Percentiles rank a stretch among this genome's conserved stretches.
phyloP scores from a whole-genome alignment of 139 green algal genomes.

The Closterium sp. region DNA sequence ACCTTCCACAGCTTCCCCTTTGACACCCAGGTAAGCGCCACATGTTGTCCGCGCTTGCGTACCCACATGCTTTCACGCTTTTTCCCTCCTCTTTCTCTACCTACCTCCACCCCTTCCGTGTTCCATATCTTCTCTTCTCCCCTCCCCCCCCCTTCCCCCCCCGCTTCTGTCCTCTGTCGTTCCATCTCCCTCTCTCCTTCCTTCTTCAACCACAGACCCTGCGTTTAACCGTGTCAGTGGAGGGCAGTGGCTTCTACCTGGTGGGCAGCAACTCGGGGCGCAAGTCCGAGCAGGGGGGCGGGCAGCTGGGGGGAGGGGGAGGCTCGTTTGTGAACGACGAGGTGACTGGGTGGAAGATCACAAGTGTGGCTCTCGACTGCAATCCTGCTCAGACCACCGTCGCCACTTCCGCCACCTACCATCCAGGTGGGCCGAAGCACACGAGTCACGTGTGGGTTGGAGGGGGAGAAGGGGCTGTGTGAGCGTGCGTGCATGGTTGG shows the following conservation, averaged over 20 bases:
- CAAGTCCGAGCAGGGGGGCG: neutral
- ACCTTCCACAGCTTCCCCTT: neutral
- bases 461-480: neutral
- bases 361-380: neutral
- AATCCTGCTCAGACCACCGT: neutral
- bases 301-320: neutral
- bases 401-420: neutral
- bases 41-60: neutral
- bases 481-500: neutral
- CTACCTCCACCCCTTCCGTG: neutral
- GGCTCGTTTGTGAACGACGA: neutral
- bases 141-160: neutral
- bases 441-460: neutral
- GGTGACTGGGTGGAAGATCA: neutral
- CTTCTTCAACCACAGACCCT: neutral
- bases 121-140: neutral
- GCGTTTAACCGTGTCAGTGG: neutral
- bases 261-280: neutral
- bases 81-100: neutral
- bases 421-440: neutral
- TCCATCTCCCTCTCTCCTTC: too few relatives aligned
- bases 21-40: neutral
- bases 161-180: neutral
- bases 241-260: neutral
- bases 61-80: neutral